Base-by-base conservation (phyloP, 2,329 filamentous ascomycete species). In the Pestalotiopsis sp. region DNA sequence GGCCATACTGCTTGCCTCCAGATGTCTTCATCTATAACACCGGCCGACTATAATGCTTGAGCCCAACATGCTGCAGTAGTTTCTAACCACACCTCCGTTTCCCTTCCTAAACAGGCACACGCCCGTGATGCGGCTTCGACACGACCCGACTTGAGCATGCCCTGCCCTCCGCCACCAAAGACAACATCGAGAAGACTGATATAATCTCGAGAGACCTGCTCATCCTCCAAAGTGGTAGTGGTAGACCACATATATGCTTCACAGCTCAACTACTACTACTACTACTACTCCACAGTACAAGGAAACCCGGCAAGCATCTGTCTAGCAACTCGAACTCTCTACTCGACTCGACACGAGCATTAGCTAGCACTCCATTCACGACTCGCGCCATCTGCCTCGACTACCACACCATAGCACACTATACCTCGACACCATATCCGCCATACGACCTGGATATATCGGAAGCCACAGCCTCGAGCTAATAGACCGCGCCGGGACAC, bases 11-110 rank as follows among this genome's bases (percentile, higher is more conserved):
- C 66, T 67, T 65, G 58, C 69, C 38, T 65, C 62, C 70, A 69
- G 27, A 72, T 72, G 69, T 69, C 65, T 67, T 68, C 62, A 57
- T 65, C 65, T 59, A 72, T 65, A 70, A 55, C 67, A 68, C 69
- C 31, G 38, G 68, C 67, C 69, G 64, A 66, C 27, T 66, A 70
- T 69, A 69, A 69, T 72, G 67, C 67, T 70, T 67, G 55, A 68
- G 27, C 68, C 67, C 67, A 67, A 71, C 69, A 62, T 71, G 69
- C 65, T 70, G 69, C 71, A 69, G 66, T 67, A 73, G 57, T 71
- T 63, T 72, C 49, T 71, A 63, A 69, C 70, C 45, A 36, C 36
- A 57, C 67, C 69, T 74, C 71, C 71, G 67, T 69, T 71, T 68
- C 70, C 68, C 70, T 73, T 70, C 64, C 64, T 66, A 66, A 59